phyloP scores from a whole-genome alignment of 148 eudicot genomes.

The Rhododendron simsii region DNA sequence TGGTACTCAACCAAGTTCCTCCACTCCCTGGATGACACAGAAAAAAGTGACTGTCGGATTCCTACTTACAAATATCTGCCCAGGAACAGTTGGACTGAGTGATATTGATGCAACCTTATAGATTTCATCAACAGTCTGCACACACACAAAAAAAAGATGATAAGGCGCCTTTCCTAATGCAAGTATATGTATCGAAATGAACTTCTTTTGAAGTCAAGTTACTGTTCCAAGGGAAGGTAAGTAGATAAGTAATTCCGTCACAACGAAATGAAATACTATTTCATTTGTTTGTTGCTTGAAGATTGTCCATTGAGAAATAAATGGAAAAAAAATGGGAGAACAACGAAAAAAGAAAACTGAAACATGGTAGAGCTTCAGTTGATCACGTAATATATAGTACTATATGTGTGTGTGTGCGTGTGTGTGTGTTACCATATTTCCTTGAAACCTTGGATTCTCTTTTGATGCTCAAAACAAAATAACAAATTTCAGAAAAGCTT shows the following conservation, averaged over 20 bases:
- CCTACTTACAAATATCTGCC: conserved; percentile 85
- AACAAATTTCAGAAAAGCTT: neutral
- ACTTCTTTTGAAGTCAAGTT: neutral
- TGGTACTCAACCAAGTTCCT: neutral
- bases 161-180: neutral
- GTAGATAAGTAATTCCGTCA: too few species aligned
- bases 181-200: neutral
- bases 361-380: neutral
- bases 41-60: neutral
- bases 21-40: neutral
- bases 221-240: neutral
- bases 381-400: neutral
- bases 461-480: neutral
- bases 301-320: neutral
- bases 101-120: conserved; percentile 91
- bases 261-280: neutral
- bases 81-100: conserved; percentile 93
- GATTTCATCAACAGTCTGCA: conserved; percentile 95
- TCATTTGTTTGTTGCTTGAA: neutral
- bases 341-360: neutral
- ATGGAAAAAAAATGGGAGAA: neutral
- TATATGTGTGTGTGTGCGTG: too few species aligned
- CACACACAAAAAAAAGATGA: neutral
- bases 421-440: neutral
- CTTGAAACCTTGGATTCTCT: neutral